These are phyloP conservation scores for Sphagnum fallax DNA, from an alignment of 228 moss, liverwort and hornwort genomes.

Conservation along the genomic window DNA sequence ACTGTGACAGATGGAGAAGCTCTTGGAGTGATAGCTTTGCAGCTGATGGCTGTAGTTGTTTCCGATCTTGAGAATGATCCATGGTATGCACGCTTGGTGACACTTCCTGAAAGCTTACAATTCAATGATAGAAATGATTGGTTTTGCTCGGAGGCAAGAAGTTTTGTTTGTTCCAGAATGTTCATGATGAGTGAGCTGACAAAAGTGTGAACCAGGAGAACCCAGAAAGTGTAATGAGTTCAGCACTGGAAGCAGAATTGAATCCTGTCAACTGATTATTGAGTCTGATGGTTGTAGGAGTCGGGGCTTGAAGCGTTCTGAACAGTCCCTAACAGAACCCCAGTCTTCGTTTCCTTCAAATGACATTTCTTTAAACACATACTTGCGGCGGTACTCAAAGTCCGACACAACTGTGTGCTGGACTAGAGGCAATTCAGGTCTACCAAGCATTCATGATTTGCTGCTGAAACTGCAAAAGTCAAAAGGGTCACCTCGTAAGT, in stretches of 20 bases:
- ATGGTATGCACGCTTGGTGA: background rate
- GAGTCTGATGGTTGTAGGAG: background rate
- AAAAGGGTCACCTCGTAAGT: constrained; percentile 81
- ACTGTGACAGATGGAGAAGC: constrained; percentile 76
- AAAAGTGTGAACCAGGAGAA: background rate
- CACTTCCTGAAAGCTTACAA: background rate
- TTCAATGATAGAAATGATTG: background rate
- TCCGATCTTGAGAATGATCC: constrained; percentile 51
- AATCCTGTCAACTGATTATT: too few relatives aligned
- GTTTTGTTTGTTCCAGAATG: background rate
- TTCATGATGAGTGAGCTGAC: background rate
- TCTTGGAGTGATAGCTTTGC: constrained; percentile 75
- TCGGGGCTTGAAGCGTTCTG: constrained; percentile 16
- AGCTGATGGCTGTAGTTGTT: constrained; percentile 70
- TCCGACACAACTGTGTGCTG: constrained; percentile 27
- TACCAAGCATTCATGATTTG: constrained; percentile 65
- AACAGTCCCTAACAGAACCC: constrained; percentile 18
- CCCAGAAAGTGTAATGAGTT: background rate
- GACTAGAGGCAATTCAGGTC: constrained; percentile 24
- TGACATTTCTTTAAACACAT: constrained; percentile 54
- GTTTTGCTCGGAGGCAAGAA: background rate
- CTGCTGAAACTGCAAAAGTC: constrained; percentile 59
- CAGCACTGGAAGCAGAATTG: background rate
- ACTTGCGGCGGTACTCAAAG: constrained; percentile 51
- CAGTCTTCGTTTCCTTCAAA: constrained; percentile 25